A percentile compares a stretch with the other conserved stretches of the same genome.
phyloP scores from a whole-genome alignment of 176 grass and related monocot genomes.

The Musa troglodytarum region DNA sequence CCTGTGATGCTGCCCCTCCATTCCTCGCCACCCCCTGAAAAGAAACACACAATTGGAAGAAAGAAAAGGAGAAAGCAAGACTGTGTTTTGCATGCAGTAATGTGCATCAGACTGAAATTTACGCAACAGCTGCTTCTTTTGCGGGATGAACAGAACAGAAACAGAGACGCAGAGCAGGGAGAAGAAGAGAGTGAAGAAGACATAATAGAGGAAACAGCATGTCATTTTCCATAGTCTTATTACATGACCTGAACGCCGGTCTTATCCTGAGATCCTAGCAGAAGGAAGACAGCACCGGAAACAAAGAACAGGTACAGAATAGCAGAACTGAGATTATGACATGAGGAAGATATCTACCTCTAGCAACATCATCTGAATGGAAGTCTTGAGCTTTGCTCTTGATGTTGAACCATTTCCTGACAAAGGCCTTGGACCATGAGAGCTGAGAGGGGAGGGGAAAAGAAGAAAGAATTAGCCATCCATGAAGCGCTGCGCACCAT shows the following conservation, averaged over 20 bases:
- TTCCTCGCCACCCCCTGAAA: slow-evolving; percentile 51
- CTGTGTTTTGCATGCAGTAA: slow-evolving; percentile 13
- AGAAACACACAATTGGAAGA: slow-evolving; percentile 14
- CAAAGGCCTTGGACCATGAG: slow-evolving; percentile 83
- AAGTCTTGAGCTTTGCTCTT: slow-evolving; percentile 90
- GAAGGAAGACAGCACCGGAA: slow-evolving; percentile 1
- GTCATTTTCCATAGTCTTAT: not conserved
- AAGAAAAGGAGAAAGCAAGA: slow-evolving; percentile 19
- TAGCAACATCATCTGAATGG: slow-evolving; percentile 72
- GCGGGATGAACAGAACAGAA: not conserved
- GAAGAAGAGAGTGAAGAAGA: slow-evolving; percentile 18
- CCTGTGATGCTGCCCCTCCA: slow-evolving; percentile 78
- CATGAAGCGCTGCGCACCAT: slow-evolving; percentile 1
- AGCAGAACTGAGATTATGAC: not conserved
- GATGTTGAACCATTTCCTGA: slow-evolving; percentile 96
- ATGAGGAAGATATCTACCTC: slow-evolving; percentile 33
- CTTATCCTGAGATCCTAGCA: slow-evolving; percentile 13
- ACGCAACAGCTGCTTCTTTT: not conserved
- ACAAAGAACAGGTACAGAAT: not conserved
- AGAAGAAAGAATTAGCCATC: slow-evolving; percentile 3
- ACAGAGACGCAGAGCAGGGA: slow-evolving; percentile 26
- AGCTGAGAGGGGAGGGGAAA: slow-evolving; percentile 30
- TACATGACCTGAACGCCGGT: not conserved
- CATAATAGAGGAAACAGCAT: slow-evolving; percentile 15
- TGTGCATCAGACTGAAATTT: not conserved